Base-by-base conservation (phyloP, 2,329 filamentous ascomycete genomes). In the Aspergillus puulaauensis region DNA sequence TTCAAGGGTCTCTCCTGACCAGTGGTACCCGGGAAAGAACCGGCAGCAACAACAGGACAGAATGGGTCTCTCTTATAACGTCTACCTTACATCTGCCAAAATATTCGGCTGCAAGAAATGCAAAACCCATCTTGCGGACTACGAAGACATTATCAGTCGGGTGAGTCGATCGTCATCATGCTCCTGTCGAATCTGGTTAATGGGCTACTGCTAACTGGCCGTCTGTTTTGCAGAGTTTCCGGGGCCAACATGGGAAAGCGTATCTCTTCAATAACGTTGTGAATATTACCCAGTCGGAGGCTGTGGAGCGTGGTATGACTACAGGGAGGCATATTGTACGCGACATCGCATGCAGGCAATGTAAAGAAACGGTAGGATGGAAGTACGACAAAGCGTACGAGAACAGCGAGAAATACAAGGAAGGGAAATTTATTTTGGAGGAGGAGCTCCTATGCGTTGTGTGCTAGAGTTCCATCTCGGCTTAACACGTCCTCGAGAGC, bases 351-450 rank as follows among this genome's bases (percentile, higher is more conserved):
- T 99, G 95, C 80, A 85, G 89, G 58, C 90, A 96, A 76, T 99
- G 95, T 83, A 90, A 89, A 72, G 90, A 93, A 75, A 90, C 89
- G 31, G 95, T 99, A 53, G 95, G 95, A 37, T 99, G 95, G 95
- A 98, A 96, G 76, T 99, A 99, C 74, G 95, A 99, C 77, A 96
- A 96, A 79, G 95, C 95, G 1, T 98, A 90, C 74, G 95, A 99
- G 79, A 77, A 81, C 35, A 88, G 83, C 63, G 93, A 99, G 83
- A 96, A 96, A 79, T 99, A 99, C 79, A 99, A 99, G 81, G 95
- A 99, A 82, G 93, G 92, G 56, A 99, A 98, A 79, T 98, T 90
- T 74, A 99, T 99, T 59, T 82, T 99, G 57, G 93, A 98, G 80
- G 90, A 90, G 33, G 93, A 96, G 79, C 78, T 97, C 63, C 82